Base-by-base conservation (phyloP, 345 rosid genomes). In the Salix brachista region DNA sequence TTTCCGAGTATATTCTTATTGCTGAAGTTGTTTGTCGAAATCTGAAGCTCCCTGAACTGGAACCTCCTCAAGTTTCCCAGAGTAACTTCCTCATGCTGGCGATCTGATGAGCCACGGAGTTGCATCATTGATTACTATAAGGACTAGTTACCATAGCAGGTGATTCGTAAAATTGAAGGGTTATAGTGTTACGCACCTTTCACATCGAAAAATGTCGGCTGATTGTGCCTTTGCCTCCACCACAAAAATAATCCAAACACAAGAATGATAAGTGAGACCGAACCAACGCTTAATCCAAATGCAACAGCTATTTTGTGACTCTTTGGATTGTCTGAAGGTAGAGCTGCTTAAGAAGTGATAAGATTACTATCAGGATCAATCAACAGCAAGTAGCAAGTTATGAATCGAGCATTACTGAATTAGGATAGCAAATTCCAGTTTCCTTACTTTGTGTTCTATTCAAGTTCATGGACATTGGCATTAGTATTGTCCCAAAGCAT, bases 401-500 rank as follows among this genome's bases (percentile, higher is more conserved):
- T 16, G 64, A 34, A 12, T 58, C 44, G 39, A 56, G 11, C 10
- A 56, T n/a, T 5, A 41, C 19, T 65, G 14, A 11, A 70, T 26
- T 5, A 48, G 37, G 25, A 42, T 54, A 34, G 19, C 9, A 23
- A 7, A 66, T 26, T 66, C 37, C 48, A 56, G 50, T 28, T 48
- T 75, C 28, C 88, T 73, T 84, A 96, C 98, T 70, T 80, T 90
- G 86, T 66, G 98, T 84, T 84, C 67, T 79, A 75, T 91, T 96
- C 87, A 96, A 87, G 87, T 89, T 91, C 99, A 93, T 96, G 79
- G 99, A 96, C 97, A 96, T 92, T 39, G 99, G 98, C 84, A 93
- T 96, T 64, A 92, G 80, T 70, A 86, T 84, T 64, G 90, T 84
- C 75, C 99, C 97, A 66, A 81, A 82, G 86, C 99, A 96, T 62